These are phyloP conservation scores for Excoecaria cochinchinensis DNA, from an alignment of 345 rosid genomes.

Conservation along the genomic window DNA sequence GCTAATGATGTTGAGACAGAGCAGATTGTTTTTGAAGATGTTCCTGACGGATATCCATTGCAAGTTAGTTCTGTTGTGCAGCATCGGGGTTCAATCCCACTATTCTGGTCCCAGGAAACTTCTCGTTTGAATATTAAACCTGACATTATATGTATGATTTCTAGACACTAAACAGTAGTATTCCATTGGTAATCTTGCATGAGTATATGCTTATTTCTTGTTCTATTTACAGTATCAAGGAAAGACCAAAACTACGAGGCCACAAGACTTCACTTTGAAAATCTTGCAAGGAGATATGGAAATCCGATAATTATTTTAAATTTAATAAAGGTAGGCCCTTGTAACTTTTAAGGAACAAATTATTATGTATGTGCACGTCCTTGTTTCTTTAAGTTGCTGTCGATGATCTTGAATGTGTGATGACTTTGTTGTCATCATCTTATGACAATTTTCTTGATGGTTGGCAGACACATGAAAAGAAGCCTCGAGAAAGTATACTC, in stretches of 20 bases:
- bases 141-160: constrained; percentile 75
- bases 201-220: constrained; percentile 11
- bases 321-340: constrained; percentile 71
- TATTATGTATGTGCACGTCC: neutral
- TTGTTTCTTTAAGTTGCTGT: constrained; percentile 2
- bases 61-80: constrained; percentile 93
- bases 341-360: neutral
- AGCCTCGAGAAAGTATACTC: constrained; percentile 90
- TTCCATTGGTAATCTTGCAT: neutral
- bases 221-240: constrained; percentile 60
- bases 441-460: constrained; percentile 19
- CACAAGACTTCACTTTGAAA: constrained; percentile 86
- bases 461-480: constrained; percentile 70
- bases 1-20: constrained; percentile 99
- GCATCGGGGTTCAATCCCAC: constrained; percentile 94
- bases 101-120: constrained; percentile 96
- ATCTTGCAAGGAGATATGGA: constrained; percentile 88
- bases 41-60: constrained; percentile 52
- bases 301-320: constrained; percentile 79
- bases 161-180: neutral
- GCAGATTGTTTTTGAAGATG: constrained; percentile 83
- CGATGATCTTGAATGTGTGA: constrained; percentile 14
- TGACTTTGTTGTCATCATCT: constrained; percentile 19
- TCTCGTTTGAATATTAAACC: constrained; percentile 86
- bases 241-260: constrained; percentile 78